Base-by-base conservation (phyloP, 257 asterid genomes). In the Solanum chaucha region DNA sequence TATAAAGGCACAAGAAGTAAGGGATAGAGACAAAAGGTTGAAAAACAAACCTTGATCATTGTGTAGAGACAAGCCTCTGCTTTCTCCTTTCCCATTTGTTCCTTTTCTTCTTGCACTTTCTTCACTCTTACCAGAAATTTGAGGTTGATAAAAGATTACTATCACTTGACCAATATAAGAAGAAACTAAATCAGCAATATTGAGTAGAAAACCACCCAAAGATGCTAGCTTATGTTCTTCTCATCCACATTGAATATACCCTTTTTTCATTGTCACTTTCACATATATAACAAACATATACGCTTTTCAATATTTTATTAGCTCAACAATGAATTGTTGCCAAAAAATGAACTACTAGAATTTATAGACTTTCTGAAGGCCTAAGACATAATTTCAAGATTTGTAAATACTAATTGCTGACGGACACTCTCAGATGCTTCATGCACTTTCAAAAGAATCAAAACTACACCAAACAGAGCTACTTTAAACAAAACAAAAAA, bases 41-140 rank as follows among this genome's bases (percentile, higher is more conserved):
- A 73, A 72, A 72, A 3, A 32, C 59, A 87, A 40, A 93, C 98
- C 98, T 95, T 94, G 83, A 95, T 92, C 80, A 95, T 93, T 6
- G 95, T 94, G 90, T 92, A 95, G 82, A 95, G 95, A 87, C 92
- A 94, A 44, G 97, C 95, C 91, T 94, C 94, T 1, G 94, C 94
- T 86, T 94, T 95, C 70, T 92, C 94, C 90, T 89, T 93, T 84
- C 94, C 91, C 92, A 92, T 94, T 84, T 88, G 91, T 83, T 91
- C 94, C 88, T 92, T 94, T 61, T 95, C 95, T 85, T 95, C 97
- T 88, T 93, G 97, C 87, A 91, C 97, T 87, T 90, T 94, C 92
- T 92, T 95, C 88, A 94, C 78, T 78, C 93, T 89, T 5, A 6
- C 9, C 75, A 13, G 38, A 28, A 68, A 68, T 32, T 28, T 70